phyloP scores from a whole-genome alignment of 2,329 filamentous ascomycete species.

The Fusarium sarcochroum region DNA sequence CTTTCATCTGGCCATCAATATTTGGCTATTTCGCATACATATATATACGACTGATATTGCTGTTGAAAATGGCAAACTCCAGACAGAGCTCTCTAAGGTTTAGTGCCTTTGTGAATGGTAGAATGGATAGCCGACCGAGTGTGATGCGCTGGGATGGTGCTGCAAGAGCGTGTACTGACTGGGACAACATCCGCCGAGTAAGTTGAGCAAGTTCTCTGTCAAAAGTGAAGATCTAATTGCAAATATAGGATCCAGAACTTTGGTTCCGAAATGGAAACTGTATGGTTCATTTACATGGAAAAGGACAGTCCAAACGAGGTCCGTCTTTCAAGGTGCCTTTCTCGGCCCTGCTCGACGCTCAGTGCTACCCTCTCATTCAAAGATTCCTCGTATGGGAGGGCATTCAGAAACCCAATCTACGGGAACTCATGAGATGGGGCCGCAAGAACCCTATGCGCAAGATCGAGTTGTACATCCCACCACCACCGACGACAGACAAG shows the following conservation, averaged over 20 bases:
- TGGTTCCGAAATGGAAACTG: slow-evolving; percentile 79
- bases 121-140: slow-evolving; percentile 32
- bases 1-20: slow-evolving; percentile 9
- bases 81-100: slow-evolving; percentile 40
- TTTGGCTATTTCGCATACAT: slow-evolving; percentile 9
- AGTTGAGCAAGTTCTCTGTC: slow-evolving; percentile 39
- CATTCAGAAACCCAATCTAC: slow-evolving; percentile 39
- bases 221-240: slow-evolving; percentile 13
- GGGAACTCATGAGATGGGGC: slow-evolving; percentile 53
- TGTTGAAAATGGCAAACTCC: slow-evolving; percentile 25
- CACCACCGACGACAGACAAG: slow-evolving; percentile 67
- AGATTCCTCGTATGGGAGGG: slow-evolving; percentile 59
- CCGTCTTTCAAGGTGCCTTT: slow-evolving; percentile 78
- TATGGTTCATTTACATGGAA: slow-evolving; percentile 76
- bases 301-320: slow-evolving; percentile 73
- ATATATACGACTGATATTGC: slow-evolving; percentile 17
- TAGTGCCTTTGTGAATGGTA: slow-evolving; percentile 50
- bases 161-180: slow-evolving; percentile 58
- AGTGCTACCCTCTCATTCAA: slow-evolving; percentile 73
- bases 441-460: slow-evolving; percentile 49
- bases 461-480: slow-evolving; percentile 78
- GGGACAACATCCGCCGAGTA: slow-evolving; percentile 65
- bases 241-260: slow-evolving; percentile 76
- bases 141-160: slow-evolving; percentile 68
- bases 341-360: slow-evolving; percentile 66